Evolutionary conservation across 2,329 filamentous ascomycete species (phyloP).

Genomic region (Diaporthe sp.): DNA sequence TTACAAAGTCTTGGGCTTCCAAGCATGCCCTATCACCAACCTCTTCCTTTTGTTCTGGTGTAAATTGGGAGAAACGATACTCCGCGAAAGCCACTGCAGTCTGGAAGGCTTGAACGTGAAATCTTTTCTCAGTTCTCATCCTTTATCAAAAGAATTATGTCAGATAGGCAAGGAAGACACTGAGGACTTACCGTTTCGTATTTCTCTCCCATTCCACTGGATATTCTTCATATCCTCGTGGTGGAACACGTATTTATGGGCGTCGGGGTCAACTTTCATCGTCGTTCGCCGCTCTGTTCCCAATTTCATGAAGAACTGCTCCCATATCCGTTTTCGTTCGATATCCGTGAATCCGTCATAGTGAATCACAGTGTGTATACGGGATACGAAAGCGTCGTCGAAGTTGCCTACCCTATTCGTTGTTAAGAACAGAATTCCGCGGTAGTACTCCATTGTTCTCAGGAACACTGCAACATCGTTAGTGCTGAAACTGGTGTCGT

Average conservation of each 20-base stretch:
- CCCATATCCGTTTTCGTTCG: background rate
- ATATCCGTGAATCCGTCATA: slow-evolving; percentile 42
- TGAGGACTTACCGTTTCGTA: slow-evolving; percentile 8
- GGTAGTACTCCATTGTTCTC: slow-evolving; percentile 45
- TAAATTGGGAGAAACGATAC: background rate
- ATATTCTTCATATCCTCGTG: background rate
- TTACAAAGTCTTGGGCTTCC: background rate
- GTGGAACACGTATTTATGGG: background rate
- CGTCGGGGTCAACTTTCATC: background rate
- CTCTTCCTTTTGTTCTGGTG: background rate
- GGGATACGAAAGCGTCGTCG: slow-evolving; percentile 53
- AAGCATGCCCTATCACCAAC: background rate
- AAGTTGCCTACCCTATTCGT: slow-evolving; percentile 50
- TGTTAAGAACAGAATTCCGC: slow-evolving; percentile 45
- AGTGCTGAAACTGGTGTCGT: too few species aligned
- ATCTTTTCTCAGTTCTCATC: too few species aligned
- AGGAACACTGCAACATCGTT: too few species aligned
- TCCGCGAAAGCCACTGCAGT: slow-evolving; percentile 15
- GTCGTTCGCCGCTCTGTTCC: background rate
- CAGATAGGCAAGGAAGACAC: too few species aligned
- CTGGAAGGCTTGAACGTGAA: slow-evolving; percentile 32
- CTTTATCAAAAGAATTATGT: too few species aligned
- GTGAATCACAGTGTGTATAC: slow-evolving; percentile 48
- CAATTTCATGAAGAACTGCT: background rate
- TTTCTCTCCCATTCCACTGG: background rate